Evolutionary conservation across 139 green algal genomes (phyloP), one percentile per base, ranked within the genome.

Genomic region (Chlamydomonas applanata): DNA sequence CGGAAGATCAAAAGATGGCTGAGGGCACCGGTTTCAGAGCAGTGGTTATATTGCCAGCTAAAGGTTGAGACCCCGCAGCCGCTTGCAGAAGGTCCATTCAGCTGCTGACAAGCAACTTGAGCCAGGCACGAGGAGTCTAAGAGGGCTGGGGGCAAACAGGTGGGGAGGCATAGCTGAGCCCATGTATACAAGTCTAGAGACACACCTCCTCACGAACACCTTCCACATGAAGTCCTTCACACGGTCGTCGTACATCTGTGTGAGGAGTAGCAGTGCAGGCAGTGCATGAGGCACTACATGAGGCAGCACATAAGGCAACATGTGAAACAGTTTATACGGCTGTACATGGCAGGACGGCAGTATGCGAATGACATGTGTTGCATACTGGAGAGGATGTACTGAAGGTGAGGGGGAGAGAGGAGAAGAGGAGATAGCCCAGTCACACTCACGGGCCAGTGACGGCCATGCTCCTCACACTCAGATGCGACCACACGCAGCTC

Each of bases 201-300:
- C n/a, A n/a, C 40, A 49, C 40, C 40, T 71, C 68, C 76, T 81
- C 14, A 76, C 54, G n/a, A 81, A 76, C 25, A 82, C 75, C 66
- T 80, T 76, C 32, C 59, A 67, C 80, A 85, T 82, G 60, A 85
- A 82, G 0, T 82, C 75, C 1, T 35, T 59, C n/a, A 72, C 49
- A 5, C 49, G 32, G 4, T 77, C 36, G 14, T 20, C 64, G 69
- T 81, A 85, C 74, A 79, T 81, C 78, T 83, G 73, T 24, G 62
- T 32, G 33, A 25, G 34, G 4, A 49, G 62, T 52, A 25, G 34
- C 9, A 49, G 62, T 52, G 33, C 30, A 32, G 25, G 34, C 9
- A 44, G n/a, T 27, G 56, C 17, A 25, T 32, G 17, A 20, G 56
- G 17, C n/a, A 33, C 56, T 32, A 20, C 16, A 32, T 63, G 17